Evolutionary conservation across 768 basidiomycete species (phyloP).

Genomic region (Fistulinella prunicolor): DNA sequence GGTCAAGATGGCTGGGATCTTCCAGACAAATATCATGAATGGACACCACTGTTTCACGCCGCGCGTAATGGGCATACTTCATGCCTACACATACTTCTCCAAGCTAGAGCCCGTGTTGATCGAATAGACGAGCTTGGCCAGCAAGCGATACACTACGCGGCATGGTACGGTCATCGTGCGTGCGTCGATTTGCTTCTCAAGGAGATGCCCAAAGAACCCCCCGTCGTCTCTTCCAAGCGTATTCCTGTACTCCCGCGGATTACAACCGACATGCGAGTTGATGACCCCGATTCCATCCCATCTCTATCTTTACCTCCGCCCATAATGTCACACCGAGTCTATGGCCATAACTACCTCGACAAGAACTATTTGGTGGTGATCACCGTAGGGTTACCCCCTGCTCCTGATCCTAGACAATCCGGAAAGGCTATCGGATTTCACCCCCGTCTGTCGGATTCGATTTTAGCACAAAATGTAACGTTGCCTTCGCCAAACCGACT

Average conservation of each 20-base stretch:
- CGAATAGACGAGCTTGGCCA: constrained; percentile 82
- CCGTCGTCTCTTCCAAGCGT: constrained; percentile 14
- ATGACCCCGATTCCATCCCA: constrained; percentile 91
- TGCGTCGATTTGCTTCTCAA: constrained; percentile 62
- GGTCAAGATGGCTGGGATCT: constrained; percentile 76
- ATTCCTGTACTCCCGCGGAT: constrained; percentile 23
- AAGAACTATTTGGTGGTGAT: constrained; percentile 83
- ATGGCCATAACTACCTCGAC: constrained; percentile 95
- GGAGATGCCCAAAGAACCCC: constrained; percentile 25
- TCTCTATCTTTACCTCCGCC: constrained; percentile 94
- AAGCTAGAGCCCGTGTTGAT: constrained; percentile 75
- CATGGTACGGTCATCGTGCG: constrained; percentile 87
- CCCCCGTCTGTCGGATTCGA: constrained; percentile 69
- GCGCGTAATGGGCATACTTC: constrained; percentile 77
- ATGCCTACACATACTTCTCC: constrained; percentile 76
- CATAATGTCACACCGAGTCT: constrained; percentile 96
- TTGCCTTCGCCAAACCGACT: constrained; percentile 73
- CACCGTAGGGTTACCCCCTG: constrained; percentile 62
- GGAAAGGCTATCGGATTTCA: constrained; percentile 61
- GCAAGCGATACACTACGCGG: constrained; percentile 88
- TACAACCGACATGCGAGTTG: constrained; percentile 36
- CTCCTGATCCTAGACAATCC: constrained; percentile 31
- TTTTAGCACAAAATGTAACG: constrained; percentile 62
- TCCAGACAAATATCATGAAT: constrained; percentile 96
- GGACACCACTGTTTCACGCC: constrained; percentile 97